Base-by-base conservation (phyloP, 345 rosid species). In the Microthlaspi erraticum region DNA sequence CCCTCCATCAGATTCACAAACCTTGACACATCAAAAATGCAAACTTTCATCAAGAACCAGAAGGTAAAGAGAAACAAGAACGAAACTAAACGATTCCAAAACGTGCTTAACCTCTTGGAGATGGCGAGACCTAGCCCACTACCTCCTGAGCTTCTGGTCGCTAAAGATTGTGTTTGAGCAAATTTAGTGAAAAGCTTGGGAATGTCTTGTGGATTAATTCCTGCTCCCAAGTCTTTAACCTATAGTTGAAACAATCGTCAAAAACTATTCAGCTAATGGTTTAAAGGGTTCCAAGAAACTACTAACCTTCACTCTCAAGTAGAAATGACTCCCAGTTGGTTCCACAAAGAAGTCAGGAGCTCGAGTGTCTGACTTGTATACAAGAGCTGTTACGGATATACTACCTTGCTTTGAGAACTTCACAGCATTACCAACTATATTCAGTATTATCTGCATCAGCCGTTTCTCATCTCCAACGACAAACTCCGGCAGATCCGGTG, bases 121-220 rank as follows among this genome's bases (percentile, higher is more conserved):
- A 95, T 95, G 57, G 98, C 99, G 60, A 90, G 97, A 48, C 99
- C 99, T 65, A 95, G 96, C 66, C 98, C 98, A 76, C 88, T 90
- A 76, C 99, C 98, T 72, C 82, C 81, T 4, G 94, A 80, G 77
- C 82, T 90, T 83, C 82, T 81, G 48, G 87, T 70, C 7, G 84
- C 85, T 53, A 74, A 62, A 66, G 96, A 74, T 68, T 90, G 98
- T 63, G 81, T 81, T 71, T 95, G 91, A 4, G 90, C 92, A 87
- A 95, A 95, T 80, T 88, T 92, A 37, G 97, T 92, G 73, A 95
- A 92, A 39, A 90, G 56, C 71, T 86, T 90, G 12, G 94, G 96
- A 75, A 87, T 82, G 66, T 95, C 98, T 85, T 86, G 97, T 14
- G 97, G 90, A 59, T 82, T 90, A 66, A 95, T 71, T 59, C 99